Evolutionary conservation across 164 flowering plant genomes (phyloP), one percentile per base, ranked within the genome.

Genomic region (Taxillus chinensis): DNA sequence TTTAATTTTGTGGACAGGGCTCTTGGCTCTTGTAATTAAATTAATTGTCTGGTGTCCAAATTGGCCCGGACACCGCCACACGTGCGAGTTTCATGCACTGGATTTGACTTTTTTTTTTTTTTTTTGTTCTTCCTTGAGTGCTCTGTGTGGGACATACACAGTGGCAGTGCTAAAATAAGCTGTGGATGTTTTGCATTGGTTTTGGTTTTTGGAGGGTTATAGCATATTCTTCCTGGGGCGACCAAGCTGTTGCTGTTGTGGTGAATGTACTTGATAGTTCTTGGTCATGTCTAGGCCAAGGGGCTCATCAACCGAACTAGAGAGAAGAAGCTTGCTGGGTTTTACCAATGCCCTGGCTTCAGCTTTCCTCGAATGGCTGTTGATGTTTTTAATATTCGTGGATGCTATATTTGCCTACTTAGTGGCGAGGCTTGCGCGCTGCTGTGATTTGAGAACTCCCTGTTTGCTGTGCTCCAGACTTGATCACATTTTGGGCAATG

Each of bases 391-490:
- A 57, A 63, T 86, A 60, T 79, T 80, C 11, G 39, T 77, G 0
- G 55, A 82, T 67, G 86, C 77, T 42, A 39, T 71, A 8, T 74
- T 78, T 57, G 78, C 83, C 12, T 83, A 74, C 67, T 13, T 80
- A 46, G 64, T 82, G 38, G 78, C 80, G 5, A 75, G 61, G 60
- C 79, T 80, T 68, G 86, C 92, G 9, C 68, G 65, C 27, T 62
- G 60, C 45, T 82, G 68, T 46, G 69, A 73, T 62, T 73, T 86
- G 72, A 78, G 67, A 64, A 59, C 65, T 3, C 92, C 88, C 2
- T 86, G 92, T 71, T 58, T 83, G 62, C 55, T 83, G 7, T 86
- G 92, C 67, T 83, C 92, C 3, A 80, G 92, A 69, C 80, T 86
- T 62, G 91, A 83, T 77, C 83, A 83, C 71, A 54, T 86, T 53